Percentiles rank a stretch among this genome's conserved stretches.
Conservation (phyloP, 306 rosid species). For the Mimosa pudica region DNA sequence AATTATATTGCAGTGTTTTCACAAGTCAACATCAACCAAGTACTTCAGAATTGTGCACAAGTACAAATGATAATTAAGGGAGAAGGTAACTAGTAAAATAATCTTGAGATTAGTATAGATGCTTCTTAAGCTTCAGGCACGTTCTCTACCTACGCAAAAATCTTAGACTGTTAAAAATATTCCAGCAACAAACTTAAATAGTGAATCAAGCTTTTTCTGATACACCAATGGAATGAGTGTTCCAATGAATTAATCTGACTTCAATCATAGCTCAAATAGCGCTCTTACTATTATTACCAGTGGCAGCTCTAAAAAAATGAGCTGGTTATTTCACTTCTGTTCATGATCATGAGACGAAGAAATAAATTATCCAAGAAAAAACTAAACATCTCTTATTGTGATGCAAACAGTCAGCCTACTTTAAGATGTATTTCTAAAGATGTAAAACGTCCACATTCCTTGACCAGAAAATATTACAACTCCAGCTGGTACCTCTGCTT, state of each 20-base stretch:
- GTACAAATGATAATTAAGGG: conserved; percentile 21
- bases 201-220: conserved; percentile 32
- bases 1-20: conserved; percentile 25
- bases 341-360: conserved; percentile 37
- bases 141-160: conserved; percentile 27
- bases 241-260: conserved; percentile 40
- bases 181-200: conserved; percentile 35
- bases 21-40: conserved; percentile 28
- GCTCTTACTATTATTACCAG: conserved; percentile 34
- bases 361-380: conserved; percentile 36
- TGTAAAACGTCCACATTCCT: conserved; percentile 45
- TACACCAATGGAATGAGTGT: conserved; percentile 27
- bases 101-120: conserved; percentile 2
- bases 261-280: conserved; percentile 38
- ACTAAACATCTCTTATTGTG: conserved; percentile 37
- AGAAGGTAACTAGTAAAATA: not conserved
- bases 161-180: conserved; percentile 10
- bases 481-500: conserved; percentile 43
- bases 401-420: conserved; percentile 45
- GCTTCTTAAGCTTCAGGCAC: conserved; percentile 42
- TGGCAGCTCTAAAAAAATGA: conserved; percentile 36
- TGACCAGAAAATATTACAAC: conserved; percentile 46
- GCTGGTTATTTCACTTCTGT: conserved; percentile 42
- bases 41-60: conserved; percentile 13
- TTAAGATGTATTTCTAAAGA: conserved; percentile 46